Evolutionary conservation across 139 green algal genomes (phyloP).

Genomic region (Closterium sp.): DNA sequence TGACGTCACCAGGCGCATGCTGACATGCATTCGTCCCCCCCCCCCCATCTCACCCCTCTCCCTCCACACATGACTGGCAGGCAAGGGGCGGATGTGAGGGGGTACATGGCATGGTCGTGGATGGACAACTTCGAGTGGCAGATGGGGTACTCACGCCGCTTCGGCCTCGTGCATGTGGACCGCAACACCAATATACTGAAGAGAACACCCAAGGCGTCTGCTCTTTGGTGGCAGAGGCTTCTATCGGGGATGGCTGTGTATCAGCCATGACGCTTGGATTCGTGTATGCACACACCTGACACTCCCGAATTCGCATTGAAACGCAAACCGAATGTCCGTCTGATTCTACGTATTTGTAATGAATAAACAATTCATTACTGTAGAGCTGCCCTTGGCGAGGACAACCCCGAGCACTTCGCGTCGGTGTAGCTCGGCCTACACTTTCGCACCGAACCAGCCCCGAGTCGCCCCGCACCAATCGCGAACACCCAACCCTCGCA

Average conservation of each 20-base stretch:
- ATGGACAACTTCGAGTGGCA: constrained; percentile 62
- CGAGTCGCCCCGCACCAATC: too few relatives aligned
- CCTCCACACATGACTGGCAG: not conserved
- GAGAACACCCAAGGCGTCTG: constrained; percentile 14
- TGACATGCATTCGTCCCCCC: not conserved
- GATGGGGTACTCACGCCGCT: constrained; percentile 56
- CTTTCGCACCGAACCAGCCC: too few relatives aligned
- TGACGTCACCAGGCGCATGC: not conserved
- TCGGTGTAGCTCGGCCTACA: too few relatives aligned
- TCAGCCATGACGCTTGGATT: not conserved
- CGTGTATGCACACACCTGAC: too few relatives aligned
- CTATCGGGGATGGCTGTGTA: not conserved
- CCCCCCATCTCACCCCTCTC: not conserved
- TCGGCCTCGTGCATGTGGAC: constrained; percentile 60
- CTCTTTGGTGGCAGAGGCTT: not conserved
- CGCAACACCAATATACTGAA: constrained; percentile 8
- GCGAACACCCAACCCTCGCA: too few relatives aligned
- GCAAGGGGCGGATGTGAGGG: constrained; percentile 49
- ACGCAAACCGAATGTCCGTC: too few relatives aligned
- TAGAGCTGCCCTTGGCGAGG: too few relatives aligned
- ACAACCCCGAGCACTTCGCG: too few relatives aligned
- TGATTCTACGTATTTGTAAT: too few relatives aligned
- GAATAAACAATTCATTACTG: too few relatives aligned
- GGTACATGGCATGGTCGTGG: constrained; percentile 61
- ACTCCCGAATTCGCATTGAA: too few relatives aligned